Conservation (phyloP, 1,284 basidiomycete species). For the Uromyces viciae-fabae region DNA sequence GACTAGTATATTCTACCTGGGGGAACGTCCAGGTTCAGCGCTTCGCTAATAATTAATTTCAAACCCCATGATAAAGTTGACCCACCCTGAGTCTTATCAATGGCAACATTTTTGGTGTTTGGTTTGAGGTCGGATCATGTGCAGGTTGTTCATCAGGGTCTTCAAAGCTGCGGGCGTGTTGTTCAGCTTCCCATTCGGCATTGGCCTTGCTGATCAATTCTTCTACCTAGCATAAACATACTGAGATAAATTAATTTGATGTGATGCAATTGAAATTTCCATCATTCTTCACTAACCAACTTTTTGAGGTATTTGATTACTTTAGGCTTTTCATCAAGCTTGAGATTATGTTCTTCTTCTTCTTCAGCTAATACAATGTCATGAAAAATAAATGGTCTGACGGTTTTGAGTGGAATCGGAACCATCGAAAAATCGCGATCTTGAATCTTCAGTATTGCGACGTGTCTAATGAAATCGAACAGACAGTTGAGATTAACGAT, state of each 20-base stretch:
- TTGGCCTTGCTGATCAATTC: constrained; percentile 73
- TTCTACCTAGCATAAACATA: constrained; percentile 62
- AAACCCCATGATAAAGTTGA: background rate
- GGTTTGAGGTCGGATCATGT: constrained; percentile 61
- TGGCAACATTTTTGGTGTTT: constrained; percentile 67
- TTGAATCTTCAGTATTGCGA: constrained; percentile 77
- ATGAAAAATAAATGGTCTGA: constrained; percentile 90
- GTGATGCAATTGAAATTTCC: background rate
- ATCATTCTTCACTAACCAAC: constrained; percentile 59
- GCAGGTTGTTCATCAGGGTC: too few species aligned
- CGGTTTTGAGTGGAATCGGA: constrained; percentile 80
- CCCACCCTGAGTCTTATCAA: constrained; percentile 76
- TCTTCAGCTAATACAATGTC: constrained; percentile 73
- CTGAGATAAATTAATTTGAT: background rate
- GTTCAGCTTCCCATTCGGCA: constrained; percentile 72
- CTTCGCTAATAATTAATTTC: background rate
- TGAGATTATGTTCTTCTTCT: constrained; percentile 63
- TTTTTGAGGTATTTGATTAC: constrained; percentile 73
- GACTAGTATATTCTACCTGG: constrained; percentile 72
- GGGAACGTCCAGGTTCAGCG: background rate
- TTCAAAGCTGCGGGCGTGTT: too few species aligned
- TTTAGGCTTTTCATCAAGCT: constrained; percentile 72
- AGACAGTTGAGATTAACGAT: constrained; percentile 25
- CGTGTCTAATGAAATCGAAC: constrained; percentile 64
- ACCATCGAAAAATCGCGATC: constrained; percentile 80